Percentiles rank a stretch among this genome's conserved stretches.
Evolutionary conservation across 2,329 filamentous ascomycete species (phyloP).

Genomic region (Parascedosporium putredinis): DNA sequence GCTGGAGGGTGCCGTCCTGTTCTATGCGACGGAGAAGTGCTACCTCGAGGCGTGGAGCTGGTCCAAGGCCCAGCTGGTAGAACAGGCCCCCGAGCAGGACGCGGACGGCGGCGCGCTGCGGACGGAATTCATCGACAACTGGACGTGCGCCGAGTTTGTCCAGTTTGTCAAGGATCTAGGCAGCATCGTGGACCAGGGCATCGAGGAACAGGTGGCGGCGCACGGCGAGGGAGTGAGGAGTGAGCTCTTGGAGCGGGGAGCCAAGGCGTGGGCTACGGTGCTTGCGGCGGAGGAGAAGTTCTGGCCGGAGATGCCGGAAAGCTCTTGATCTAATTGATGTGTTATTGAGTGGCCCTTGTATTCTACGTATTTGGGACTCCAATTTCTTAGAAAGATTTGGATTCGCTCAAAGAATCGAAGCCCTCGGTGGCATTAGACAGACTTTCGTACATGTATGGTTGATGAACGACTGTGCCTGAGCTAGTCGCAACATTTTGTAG

Average conservation of each 20-base stretch:
- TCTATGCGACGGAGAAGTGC: conserved; percentile 65
- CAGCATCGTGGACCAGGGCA: conserved; percentile 43
- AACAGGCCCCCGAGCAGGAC: conserved; percentile 26
- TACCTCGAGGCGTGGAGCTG: conserved; percentile 52
- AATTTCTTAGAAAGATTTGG: too few relatives aligned
- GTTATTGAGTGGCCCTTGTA: too few relatives aligned
- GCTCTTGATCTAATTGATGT: too few relatives aligned
- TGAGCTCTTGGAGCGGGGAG: conserved; percentile 26
- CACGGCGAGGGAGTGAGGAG: conserved; percentile 20
- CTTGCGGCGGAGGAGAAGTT: conserved; percentile 47
- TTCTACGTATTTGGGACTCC: too few relatives aligned
- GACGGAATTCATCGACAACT: conserved; percentile 57
- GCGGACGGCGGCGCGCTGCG: conserved; percentile 55
- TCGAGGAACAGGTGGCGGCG: conserved; percentile 25
- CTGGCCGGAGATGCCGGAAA: conserved; percentile 35
- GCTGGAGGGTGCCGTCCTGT: conserved; percentile 60
- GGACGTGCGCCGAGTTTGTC: conserved; percentile 52
- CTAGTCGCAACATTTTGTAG: too few relatives aligned
- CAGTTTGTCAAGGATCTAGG: conserved; percentile 47
- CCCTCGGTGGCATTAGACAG: too few relatives aligned
- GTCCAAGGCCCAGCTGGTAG: conserved; percentile 28
- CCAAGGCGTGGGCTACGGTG: conserved; percentile 37
- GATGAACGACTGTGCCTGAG: too few relatives aligned
- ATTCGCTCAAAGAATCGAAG: too few relatives aligned
- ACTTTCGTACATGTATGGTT: too few relatives aligned